Base-by-base conservation (phyloP, 192 early-diverging fungal species). In the Coemansia asiatica region DNA sequence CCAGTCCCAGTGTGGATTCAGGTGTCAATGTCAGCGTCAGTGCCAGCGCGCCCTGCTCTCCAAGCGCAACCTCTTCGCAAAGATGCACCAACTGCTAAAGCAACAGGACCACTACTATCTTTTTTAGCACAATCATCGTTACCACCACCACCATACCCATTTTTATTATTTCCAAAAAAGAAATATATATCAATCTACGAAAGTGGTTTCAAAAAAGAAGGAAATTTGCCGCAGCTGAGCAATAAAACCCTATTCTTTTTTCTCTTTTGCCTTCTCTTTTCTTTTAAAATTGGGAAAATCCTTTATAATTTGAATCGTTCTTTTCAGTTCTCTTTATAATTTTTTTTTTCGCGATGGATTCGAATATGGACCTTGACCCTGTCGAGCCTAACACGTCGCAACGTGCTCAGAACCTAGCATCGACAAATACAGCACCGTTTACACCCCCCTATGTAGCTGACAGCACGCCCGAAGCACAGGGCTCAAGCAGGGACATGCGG, bases 351-450 rank as follows among this genome's bases (percentile, higher is more conserved):
- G 7, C 12, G 5, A 27, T 46, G 38, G 26, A 50, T 46, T 46
- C 28, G 6, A 61, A 60, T 47, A 81, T 81, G 79, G 79, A 81
- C n/a, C 33, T 81, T 8, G 79, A 81, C 58, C 47, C 61, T 27
- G 69, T 73, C 13, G 71, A 66, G 26, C 19, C 62, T 18, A 22
- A 9, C 48, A 28, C 47, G 22, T 18, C 19, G 50, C 63, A 58
- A 31, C 56, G 25, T 23, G 2, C 4, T 16, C 61, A 51, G 22
- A 12, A 12, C 10, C 40, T 44, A 2, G 40, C 26, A 56, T 26
- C 60, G 33, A 40, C 58, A 0, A 35, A 19, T 6, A 29, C 31
- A 6, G 67, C 49, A 2, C 61, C 62, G 13, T 60, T 68, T 38
- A 81, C 78, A 23, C 79, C 79, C n/a, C 70, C 79, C 18, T 69